Evolutionary conservation across 2,329 filamentous ascomycete genomes (phyloP).

Genomic region (Rhynchosporium secalis): DNA sequence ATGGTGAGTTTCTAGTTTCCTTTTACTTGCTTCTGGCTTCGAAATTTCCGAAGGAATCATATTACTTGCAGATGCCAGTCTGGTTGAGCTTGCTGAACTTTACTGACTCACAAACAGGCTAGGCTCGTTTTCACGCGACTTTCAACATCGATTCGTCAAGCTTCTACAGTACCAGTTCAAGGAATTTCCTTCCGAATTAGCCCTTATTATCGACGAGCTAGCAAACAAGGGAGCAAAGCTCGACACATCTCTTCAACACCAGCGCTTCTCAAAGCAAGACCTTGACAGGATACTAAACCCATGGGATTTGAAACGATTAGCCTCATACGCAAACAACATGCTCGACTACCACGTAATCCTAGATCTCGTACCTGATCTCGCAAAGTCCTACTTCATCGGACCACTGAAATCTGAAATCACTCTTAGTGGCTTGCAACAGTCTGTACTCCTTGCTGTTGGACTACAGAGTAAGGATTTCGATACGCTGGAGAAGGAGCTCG

Average conservation of each 20-base stretch:
- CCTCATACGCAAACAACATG: constrained; percentile 95
- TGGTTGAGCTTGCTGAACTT: background rate
- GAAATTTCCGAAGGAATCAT: background rate
- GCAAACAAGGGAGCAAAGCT: constrained; percentile 71
- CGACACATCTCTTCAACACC: constrained; percentile 54
- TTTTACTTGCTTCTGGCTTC: background rate
- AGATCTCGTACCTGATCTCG: constrained; percentile 83
- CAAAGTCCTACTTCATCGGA: constrained; percentile 81
- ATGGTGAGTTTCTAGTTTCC: constrained; percentile 50
- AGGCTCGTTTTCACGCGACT: constrained; percentile 86
- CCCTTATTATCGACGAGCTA: constrained; percentile 85
- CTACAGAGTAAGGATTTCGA: constrained; percentile 88
- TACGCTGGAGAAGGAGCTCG: constrained; percentile 73
- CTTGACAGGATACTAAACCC: constrained; percentile 80
- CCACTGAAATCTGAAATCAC: constrained; percentile 66
- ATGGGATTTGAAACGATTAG: constrained; percentile 91
- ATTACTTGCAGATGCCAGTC: background rate
- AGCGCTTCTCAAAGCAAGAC: constrained; percentile 68
- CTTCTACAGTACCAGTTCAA: constrained; percentile 93
- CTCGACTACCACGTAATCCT: constrained; percentile 97
- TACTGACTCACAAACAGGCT: constrained; percentile 50
- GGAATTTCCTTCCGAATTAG: constrained; percentile 72
- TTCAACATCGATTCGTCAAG: constrained; percentile 88
- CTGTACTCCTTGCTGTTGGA: constrained; percentile 85
- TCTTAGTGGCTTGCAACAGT: constrained; percentile 79